Conservation (phyloP, 345 rosid genomes). For the Mangifera indica region DNA sequence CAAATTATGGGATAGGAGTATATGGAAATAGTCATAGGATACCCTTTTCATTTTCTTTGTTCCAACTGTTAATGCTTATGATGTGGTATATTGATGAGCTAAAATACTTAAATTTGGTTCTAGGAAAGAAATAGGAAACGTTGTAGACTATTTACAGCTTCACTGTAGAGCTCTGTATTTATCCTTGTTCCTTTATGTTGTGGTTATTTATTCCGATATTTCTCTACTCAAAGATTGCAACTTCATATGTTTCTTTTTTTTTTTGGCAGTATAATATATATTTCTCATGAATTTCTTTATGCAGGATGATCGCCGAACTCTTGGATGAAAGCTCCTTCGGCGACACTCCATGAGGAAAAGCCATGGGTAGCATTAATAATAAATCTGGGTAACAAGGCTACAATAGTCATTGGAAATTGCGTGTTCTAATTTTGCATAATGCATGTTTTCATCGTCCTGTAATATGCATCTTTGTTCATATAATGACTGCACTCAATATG, state of each 20-base stretch:
- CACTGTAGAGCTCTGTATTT: neutral
- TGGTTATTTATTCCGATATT: neutral
- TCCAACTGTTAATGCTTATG: neutral
- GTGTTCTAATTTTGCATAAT: neutral
- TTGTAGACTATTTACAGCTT: neutral
- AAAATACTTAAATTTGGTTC: neutral
- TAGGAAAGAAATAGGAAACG: neutral
- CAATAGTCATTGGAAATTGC: slow-evolving; percentile 23
- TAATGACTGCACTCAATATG: neutral
- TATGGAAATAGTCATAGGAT: neutral
- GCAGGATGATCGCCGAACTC: slow-evolving; percentile 81
- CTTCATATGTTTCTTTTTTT: neutral
- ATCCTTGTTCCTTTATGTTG: neutral
- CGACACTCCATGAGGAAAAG: slow-evolving; percentile 66
- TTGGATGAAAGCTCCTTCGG: slow-evolving; percentile 61
- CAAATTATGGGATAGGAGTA: neutral
- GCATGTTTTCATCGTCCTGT: slow-evolving; percentile 7
- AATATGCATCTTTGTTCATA: slow-evolving; percentile 13
- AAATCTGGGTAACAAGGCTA: slow-evolving; percentile 19
- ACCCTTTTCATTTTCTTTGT: neutral
- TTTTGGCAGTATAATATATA: neutral
- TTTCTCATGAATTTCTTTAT: no score
- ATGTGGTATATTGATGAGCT: neutral
- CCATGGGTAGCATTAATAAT: slow-evolving; percentile 51
- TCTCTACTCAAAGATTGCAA: neutral